Evolutionary conservation across 2,329 filamentous ascomycete genomes (phyloP).

Genomic region (Xylariaceae sp.): DNA sequence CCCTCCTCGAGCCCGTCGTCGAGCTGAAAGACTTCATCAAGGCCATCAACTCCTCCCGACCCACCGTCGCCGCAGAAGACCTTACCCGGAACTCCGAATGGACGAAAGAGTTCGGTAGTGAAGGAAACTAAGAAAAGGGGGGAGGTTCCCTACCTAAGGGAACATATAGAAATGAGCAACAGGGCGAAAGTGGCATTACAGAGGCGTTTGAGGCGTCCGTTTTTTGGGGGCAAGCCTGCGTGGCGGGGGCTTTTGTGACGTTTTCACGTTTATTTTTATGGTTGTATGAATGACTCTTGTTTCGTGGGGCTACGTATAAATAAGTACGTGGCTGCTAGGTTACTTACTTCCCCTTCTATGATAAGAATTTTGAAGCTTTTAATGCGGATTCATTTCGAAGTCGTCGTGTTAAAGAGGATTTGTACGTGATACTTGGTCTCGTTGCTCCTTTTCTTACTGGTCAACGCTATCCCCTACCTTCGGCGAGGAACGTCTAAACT

Average conservation of each 20-base stretch:
- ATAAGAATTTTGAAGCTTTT: too few relatives aligned
- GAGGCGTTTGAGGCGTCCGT: conserved; percentile 25
- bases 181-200: conserved; percentile 20
- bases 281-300: too few relatives aligned
- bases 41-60: conserved; percentile 80
- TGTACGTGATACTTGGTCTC: too few relatives aligned
- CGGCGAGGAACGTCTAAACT: too few relatives aligned
- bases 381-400: too few relatives aligned
- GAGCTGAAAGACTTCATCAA: conserved; percentile 89
- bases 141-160: neutral
- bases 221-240: neutral
- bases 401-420: too few relatives aligned
- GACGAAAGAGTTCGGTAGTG: conserved; percentile 94
- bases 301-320: too few relatives aligned
- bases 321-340: too few relatives aligned
- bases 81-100: conserved; percentile 80
- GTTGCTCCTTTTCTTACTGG: too few relatives aligned
- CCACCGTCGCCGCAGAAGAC: conserved; percentile 85
- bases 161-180: neutral
- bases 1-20: conserved; percentile 80
- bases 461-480: too few relatives aligned
- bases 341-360: too few relatives aligned
- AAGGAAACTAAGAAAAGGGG: conserved; percentile 50
- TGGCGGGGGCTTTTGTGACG: neutral
- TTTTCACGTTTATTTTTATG: neutral